Base-by-base conservation (phyloP, 2,329 filamentous ascomycete species). In the Graphilbum ipis-grandicollis region DNA sequence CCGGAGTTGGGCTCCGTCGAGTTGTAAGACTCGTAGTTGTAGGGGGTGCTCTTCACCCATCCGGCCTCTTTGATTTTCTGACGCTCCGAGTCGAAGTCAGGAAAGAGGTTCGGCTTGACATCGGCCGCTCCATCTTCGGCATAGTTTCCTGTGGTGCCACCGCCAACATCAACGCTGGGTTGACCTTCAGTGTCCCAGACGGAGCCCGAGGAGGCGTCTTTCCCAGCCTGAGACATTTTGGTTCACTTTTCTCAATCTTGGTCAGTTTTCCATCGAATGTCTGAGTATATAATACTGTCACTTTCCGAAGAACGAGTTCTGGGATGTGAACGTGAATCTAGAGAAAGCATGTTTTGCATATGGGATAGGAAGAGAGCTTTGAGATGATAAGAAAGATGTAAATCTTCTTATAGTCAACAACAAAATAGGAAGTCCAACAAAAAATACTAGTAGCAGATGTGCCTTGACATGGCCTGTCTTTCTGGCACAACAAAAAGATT, bases 1-100 rank as follows among this genome's bases (percentile, higher is more conserved):
- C 48, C 48, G 29, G 17, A 18, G 23, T 17, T 22, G n/a, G 40
- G 34, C 6, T 34, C 43, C 2, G 45, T 38, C 8, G 44, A 41
- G 21, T 47, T 44, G 19, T 46, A 51, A 9, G 50, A 49, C 1
- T 56, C 50, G 49, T 75, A 75, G 46, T 73, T 59, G 46, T 66
- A 62, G 0, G 60, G 53, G 3, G 56, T 51, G 0, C 56, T 56
- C 34, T 61, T 47, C 9, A 55, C 56, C 70, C 70, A 75, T 12
- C 60, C 45, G 4, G 41, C 59, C 3, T 48, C 46, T 23, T 44
- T 37, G 29, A 52, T 42, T 19, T 45, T 40, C 38, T 30, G 46
- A 36, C 44, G 49, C 44, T 45, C 50, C 41, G 26, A 35, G 31
- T 37, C 42, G 40, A 36, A 42, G 23, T 23, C 19, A 23, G 34